A percentile compares a stretch with the other conserved stretches of the same genome.
phyloP scores from a whole-genome alignment of 306 rosid genomes.

The Glycine latifolia region DNA sequence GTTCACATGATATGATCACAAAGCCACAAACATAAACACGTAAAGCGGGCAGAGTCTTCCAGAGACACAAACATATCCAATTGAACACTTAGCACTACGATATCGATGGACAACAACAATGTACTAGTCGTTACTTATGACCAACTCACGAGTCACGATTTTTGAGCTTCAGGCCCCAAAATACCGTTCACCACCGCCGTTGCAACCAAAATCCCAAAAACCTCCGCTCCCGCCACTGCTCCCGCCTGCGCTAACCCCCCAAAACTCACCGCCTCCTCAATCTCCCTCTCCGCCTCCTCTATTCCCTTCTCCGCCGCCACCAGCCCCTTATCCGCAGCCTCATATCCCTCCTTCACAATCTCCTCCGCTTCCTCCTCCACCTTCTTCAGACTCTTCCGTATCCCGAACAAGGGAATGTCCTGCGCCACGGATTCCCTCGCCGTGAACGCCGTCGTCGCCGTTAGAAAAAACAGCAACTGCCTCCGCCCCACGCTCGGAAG shows the following conservation, averaged over 20 bases:
- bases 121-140: not conserved
- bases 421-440: constrained; percentile 64
- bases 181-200: constrained; percentile 77
- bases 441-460: constrained; percentile 62
- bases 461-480: constrained; percentile 59
- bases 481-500: constrained; percentile 53
- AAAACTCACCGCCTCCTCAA: constrained; percentile 56
- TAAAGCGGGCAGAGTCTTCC: not conserved
- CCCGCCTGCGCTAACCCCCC: constrained; percentile 83
- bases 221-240: constrained; percentile 81
- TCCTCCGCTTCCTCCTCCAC: constrained; percentile 76
- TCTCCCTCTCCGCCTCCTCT: constrained; percentile 58
- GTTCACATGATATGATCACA: constrained; percentile 24
- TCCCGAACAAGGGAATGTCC: constrained; percentile 75
- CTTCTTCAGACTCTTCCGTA: constrained; percentile 74
- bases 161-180: constrained; percentile 76
- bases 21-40: constrained; percentile 1
- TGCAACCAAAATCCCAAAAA: constrained; percentile 71
- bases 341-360: constrained; percentile 79
- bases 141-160: constrained; percentile 35
- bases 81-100: no score
- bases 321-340: constrained; percentile 75
- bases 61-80: constrained; percentile 26
- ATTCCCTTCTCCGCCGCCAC: constrained; percentile 63
- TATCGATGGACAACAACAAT: not conserved